Base-by-base conservation (phyloP, 352 stramenopile genomes). In the Phytophthora podocarpi region DNA sequence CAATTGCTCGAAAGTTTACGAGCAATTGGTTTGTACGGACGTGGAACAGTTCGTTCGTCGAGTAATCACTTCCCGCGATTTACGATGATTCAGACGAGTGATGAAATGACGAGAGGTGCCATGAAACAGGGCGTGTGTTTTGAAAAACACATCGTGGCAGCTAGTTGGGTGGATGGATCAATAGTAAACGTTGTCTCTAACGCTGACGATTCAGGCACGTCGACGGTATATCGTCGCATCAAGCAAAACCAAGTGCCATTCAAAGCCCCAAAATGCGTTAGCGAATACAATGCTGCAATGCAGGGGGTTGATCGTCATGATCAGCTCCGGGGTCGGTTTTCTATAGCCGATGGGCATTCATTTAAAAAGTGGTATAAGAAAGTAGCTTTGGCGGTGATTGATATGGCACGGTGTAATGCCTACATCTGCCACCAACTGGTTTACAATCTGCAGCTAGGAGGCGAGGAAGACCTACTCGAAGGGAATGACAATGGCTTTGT, bases 281-380 rank as follows among this genome's bases (percentile, higher is more conserved):
- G 59, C 16, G 30, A 70, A 26, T 76, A 80, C 48, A 76, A 76
- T n/a, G 5, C 63, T 8, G 15, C 65, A 11, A 74, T 80, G 67
- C 61, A 80, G 36, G 71, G 59, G 0, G 70, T 75, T 0, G 57
- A 78, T 15, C 10, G 70, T 0, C 42, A 60, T 50, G 70, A 75
- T 47, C 61, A 78, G 40, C 32, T 75, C 1, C 49, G 61, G 15
- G 46, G 41, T 12, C 39, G 50, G 1, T 78, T 70, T 45, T 73
- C 65, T 18, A 3, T 75, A 42, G 56, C 59, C 0, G 60, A 69
- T 15, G 69, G 64, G 0, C 64, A 74, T 18, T 69, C 43, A 0
- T 64, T 72, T 40, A 53, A 74, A 21, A 78, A 74, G 20, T 72
- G 59, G 59, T 30, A 74, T 31, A 77, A 74, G 42, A 73, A 73